Evolutionary conservation across 78 protist species (phyloP).

Genomic region (Chrysochromulina tobinii): DNA sequence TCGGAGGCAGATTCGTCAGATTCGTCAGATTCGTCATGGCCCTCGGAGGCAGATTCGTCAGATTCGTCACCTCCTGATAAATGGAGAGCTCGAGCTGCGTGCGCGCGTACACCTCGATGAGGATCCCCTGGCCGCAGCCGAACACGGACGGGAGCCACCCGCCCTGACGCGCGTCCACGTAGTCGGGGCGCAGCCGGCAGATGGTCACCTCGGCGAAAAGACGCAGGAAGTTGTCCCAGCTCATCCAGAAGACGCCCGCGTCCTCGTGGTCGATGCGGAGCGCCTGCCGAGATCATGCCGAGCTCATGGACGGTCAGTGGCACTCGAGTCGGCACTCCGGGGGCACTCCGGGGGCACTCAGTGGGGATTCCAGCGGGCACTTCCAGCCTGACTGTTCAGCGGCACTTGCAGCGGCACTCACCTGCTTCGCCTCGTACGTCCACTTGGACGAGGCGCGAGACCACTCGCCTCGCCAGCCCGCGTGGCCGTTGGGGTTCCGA

Average conservation of each 20-base stretch:
- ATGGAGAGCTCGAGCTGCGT: not conserved
- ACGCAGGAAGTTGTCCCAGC: not conserved
- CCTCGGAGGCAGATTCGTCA: no score
- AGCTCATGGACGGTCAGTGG: no score
- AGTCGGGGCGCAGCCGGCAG: not conserved
- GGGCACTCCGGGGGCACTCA: no score
- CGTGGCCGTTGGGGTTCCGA: not conserved
- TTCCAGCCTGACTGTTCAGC: no score
- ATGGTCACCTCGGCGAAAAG: not conserved
- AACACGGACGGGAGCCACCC: constrained; percentile 3
- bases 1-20: no score
- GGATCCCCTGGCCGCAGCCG: not conserved
- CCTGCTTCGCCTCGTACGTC: not conserved
- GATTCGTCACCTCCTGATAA: not conserved
- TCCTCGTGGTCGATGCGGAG: not conserved
- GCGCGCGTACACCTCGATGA: not conserved
- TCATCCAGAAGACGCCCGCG: constrained; percentile 14
- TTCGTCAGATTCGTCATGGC: no score
- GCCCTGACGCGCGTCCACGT: not conserved
- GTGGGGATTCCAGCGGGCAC: no score
- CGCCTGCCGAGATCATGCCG: not conserved
- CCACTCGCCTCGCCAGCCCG: not conserved
- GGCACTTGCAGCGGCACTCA: no score
- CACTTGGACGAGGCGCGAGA: not conserved
- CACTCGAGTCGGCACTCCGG: no score